Percentiles rank a stretch among this genome's conserved stretches.
phyloP scores from a whole-genome alignment of 2,329 filamentous ascomycete genomes.

The Bimuria novae-zelandiae region DNA sequence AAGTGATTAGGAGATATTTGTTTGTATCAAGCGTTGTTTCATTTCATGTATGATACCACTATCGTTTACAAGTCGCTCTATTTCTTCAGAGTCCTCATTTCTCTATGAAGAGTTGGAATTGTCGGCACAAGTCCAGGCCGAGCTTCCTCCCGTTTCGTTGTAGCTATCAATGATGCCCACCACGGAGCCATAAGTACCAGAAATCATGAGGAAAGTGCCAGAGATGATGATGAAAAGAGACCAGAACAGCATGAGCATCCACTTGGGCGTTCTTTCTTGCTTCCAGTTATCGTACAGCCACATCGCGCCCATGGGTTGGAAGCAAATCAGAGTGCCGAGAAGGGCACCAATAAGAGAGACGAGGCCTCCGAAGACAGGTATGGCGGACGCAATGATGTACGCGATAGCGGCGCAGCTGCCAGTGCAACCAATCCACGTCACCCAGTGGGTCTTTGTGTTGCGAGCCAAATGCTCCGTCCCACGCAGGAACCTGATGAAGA shows the following conservation, averaged over 20 bases:
- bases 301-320: slow-evolving; percentile 36
- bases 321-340: slow-evolving; percentile 31
- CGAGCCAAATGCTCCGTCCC: slow-evolving; percentile 65
- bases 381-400: slow-evolving; percentile 32
- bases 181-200: slow-evolving; percentile 32
- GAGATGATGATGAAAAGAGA: slow-evolving; percentile 27
- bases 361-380: slow-evolving; percentile 35
- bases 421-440: slow-evolving; percentile 30
- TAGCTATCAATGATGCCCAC: slow-evolving; percentile 34
- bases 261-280: slow-evolving; percentile 14
- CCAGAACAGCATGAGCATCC: slow-evolving; percentile 30
- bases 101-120: slow-evolving; percentile 26
- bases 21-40: not conserved
- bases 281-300: slow-evolving; percentile 36
- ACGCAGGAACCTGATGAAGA: slow-evolving; percentile 71
- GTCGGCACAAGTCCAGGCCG: slow-evolving; percentile 32
- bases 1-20: not conserved
- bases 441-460: slow-evolving; percentile 32
- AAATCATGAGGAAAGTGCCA: slow-evolving; percentile 29
- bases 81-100: not conserved
- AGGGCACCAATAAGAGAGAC: slow-evolving; percentile 33
- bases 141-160: slow-evolving; percentile 26
- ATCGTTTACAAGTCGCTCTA: not conserved
- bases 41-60: not conserved
- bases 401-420: slow-evolving; percentile 20